Evolutionary conservation across 305 asterid species (phyloP), one percentile per base, ranked within the genome.

Genomic region (Fraxinus xanthoxyloides): DNA sequence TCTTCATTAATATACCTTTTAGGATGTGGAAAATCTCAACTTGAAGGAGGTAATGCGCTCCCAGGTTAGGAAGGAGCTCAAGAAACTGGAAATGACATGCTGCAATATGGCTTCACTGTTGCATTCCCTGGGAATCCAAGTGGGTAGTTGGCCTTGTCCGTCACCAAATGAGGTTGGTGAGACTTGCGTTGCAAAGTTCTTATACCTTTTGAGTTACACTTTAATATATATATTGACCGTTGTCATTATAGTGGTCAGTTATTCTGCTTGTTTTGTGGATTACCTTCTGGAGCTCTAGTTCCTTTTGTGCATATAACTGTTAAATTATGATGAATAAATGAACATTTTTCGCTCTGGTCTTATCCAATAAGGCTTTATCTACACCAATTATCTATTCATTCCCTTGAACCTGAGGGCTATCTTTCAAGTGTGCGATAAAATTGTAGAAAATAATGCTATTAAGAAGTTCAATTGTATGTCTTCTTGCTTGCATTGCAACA

Each of bases 11-110:
- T 65, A 80, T 79, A 26, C 80, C 82, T 86, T 85, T 24, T 83
- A 96, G 99, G 97, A 90, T 85, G 92, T 85, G 88, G 99, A 96
- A 82, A 91, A 91, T 85, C 87, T 90, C 97, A 94, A 90, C 86
- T 38, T 91, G 87, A 96, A 90, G 91, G 99, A 94, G 85, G 83
- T 10, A 15, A 85, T 91, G 76, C 98, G 97, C 36, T 88, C 89
- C 34, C 89, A 90, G 84, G 90, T 96, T 46, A 86, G 90, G 78
- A 90, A 77, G 40, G 92, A 92, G 84, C 95, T 96, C 79, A 87
- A 61, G 70, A 87, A 82, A 85, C 78, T 92, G 77, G 98, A 96
- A 88, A 38, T 46, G 48, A 69, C 77, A 59, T 93, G 96, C 90
- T 78, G 43, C 43, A 89, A 85, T 85, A 92, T 94, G 98, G 90